Conservation (phyloP, 2,329 filamentous ascomycete species). For the Pseudogymnoascus sp. region DNA sequence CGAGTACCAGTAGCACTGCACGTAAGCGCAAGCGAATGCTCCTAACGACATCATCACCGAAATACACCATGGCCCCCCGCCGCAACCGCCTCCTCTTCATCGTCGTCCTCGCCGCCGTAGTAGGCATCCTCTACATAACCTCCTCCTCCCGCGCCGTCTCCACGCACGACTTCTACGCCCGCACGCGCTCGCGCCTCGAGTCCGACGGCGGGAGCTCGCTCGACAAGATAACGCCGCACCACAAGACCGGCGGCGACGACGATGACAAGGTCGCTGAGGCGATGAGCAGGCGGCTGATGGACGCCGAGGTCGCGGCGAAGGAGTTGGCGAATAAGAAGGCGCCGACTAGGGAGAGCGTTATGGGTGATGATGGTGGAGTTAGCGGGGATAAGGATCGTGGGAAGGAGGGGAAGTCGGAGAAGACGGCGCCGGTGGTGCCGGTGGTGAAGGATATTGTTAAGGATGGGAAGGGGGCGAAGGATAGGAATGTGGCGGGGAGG, state of each 20-base stretch:
- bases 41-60: background rate
- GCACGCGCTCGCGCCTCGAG: constrained; percentile 48
- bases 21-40: background rate
- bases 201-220: constrained; percentile 16
- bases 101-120: constrained; percentile 52
- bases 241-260: constrained; percentile 36
- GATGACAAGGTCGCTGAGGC: constrained; percentile 43
- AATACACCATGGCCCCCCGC: constrained; percentile 55
- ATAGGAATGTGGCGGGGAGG: constrained; percentile 41
- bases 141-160: constrained; percentile 42
- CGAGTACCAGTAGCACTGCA: too few relatives aligned
- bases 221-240: constrained; percentile 11
- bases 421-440: background rate
- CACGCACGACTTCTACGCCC: constrained; percentile 50
- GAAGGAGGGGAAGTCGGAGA: constrained; percentile 12
- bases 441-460: constrained; percentile 37
- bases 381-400: constrained; percentile 27
- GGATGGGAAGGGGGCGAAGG: constrained; percentile 34
- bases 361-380: background rate
- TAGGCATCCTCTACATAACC: constrained; percentile 66
- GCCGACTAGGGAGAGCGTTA: constrained; percentile 46
- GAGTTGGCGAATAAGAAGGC: constrained; percentile 60
- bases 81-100: constrained; percentile 60
- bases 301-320: constrained; percentile 61
- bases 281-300: constrained; percentile 54